Conservation (phyloP, 2,329 filamentous ascomycete species). For the Colletotrichum sp. region DNA sequence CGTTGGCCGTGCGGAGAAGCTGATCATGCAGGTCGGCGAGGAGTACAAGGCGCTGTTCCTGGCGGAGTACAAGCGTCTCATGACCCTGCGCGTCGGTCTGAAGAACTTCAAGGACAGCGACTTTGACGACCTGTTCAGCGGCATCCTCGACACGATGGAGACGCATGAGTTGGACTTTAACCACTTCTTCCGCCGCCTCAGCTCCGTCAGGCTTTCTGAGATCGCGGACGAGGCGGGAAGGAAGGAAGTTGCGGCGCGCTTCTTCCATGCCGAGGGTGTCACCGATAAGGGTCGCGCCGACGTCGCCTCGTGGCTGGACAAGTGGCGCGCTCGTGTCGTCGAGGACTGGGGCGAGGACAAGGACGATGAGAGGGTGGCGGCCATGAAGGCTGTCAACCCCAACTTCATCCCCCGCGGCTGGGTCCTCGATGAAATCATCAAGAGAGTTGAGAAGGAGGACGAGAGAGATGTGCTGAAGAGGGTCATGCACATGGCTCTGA, state of each 20-base stretch:
- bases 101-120: conserved; percentile 72
- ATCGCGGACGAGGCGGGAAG: conserved; percentile 69
- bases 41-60: conserved; percentile 91
- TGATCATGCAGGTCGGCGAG: conserved; percentile 82
- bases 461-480: conserved; percentile 80
- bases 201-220: conserved; percentile 64
- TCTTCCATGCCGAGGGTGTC: conserved; percentile 81
- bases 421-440: conserved; percentile 93
- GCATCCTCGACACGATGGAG: conserved; percentile 82
- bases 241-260: conserved; percentile 68
- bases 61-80: conserved; percentile 85
- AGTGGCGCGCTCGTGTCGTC: conserved; percentile 73
- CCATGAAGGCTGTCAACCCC: conserved; percentile 89
- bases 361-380: conserved; percentile 68
- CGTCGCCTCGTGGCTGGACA: conserved; percentile 80
- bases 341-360: conserved; percentile 75
- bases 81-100: conserved; percentile 81
- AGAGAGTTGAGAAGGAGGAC: conserved; percentile 81
- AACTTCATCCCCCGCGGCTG: conserved; percentile 91
- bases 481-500: conserved; percentile 81
- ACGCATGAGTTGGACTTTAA: conserved; percentile 89
- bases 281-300: conserved; percentile 67
- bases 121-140: conserved; percentile 82
- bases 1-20: conserved; percentile 78
- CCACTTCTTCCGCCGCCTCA: conserved; percentile 87